These are phyloP conservation scores for Fragaria ananassa DNA, from an alignment of 306 rosid genomes.

Conservation along the genomic window DNA sequence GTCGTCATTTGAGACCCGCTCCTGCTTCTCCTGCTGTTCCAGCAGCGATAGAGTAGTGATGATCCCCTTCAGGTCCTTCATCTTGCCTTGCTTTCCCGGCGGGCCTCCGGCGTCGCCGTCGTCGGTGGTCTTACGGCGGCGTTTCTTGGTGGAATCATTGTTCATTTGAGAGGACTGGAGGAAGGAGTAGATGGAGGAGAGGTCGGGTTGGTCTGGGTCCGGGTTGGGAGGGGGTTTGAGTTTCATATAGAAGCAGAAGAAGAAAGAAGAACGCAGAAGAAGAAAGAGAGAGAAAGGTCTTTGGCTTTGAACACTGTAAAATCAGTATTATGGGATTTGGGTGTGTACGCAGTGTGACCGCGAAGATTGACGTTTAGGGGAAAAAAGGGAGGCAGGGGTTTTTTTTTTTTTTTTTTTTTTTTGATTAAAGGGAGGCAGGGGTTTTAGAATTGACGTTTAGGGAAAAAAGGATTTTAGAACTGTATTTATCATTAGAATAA, in stretches of 20 bases:
- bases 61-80: slow-evolving; percentile 51
- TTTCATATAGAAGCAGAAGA: slow-evolving; percentile 17
- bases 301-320: slow-evolving; percentile 9
- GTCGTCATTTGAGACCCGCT: slow-evolving; percentile 45
- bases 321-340: neutral
- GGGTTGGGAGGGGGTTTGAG: neutral
- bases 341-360: slow-evolving; percentile 39
- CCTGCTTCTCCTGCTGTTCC: slow-evolving; percentile 55
- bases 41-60: slow-evolving; percentile 49
- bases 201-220: slow-evolving; percentile 11
- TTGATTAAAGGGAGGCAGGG: neutral
- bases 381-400: neutral
- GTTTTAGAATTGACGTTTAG: slow-evolving; percentile 2
- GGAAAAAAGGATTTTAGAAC: neutral
- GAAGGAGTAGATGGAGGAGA: slow-evolving; percentile 15
- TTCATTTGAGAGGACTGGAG: slow-evolving; percentile 38
- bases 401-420: too few relatives aligned
- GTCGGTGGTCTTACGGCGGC: slow-evolving; percentile 27
- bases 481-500: neutral
- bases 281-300: neutral
- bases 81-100: slow-evolving; percentile 27
- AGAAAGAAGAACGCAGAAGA: neutral
- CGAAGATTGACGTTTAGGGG: neutral
- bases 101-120: slow-evolving; percentile 22
- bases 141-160: slow-evolving; percentile 33